Evolutionary conservation across 2,329 filamentous ascomycete genomes (phyloP).

Genomic region (Laburnicola sp.): DNA sequence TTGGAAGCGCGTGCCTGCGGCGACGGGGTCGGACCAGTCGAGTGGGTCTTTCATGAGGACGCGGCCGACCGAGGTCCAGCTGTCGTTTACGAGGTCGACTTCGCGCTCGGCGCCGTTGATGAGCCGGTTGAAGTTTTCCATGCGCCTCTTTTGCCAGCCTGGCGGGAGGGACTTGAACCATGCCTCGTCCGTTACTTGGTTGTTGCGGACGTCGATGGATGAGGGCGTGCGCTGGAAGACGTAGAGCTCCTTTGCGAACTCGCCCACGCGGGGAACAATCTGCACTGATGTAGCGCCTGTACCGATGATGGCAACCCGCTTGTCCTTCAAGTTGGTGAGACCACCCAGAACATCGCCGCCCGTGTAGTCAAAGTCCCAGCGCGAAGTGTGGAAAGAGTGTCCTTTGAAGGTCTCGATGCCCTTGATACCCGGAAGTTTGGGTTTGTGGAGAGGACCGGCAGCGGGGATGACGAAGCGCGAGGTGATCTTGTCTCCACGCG

Average conservation of each 20-base stretch:
- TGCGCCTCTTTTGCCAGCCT: constrained; percentile 57
- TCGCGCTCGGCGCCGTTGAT: constrained; percentile 37
- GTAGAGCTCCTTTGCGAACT: constrained; percentile 40
- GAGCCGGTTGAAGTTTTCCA: constrained; percentile 50
- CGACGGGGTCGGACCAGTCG: constrained; percentile 16
- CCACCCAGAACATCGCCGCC: constrained; percentile 42
- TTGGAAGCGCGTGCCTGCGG: constrained; percentile 22
- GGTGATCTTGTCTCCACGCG: constrained; percentile 31
- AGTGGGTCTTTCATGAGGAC: constrained; percentile 14
- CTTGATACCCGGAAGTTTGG: constrained; percentile 38
- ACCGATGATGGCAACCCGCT: constrained; percentile 44
- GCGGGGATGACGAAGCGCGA: constrained; percentile 48
- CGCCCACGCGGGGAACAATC: constrained; percentile 45
- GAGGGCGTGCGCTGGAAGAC: constrained; percentile 52
- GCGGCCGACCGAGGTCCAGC: constrained; percentile 49
- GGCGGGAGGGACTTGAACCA: constrained; percentile 21
- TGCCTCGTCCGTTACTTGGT: constrained; percentile 19
- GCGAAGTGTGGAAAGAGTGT: constrained; percentile 49
- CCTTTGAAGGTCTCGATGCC: constrained; percentile 28
- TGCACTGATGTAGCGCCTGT: constrained; percentile 52
- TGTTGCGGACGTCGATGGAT: constrained; percentile 37
- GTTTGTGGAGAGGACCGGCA: constrained; percentile 49
- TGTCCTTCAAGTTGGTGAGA: constrained; percentile 43
- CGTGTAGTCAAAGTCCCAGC: constrained; percentile 51
- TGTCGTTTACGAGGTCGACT: constrained; percentile 54